phyloP scores from a whole-genome alignment of 2,329 filamentous ascomycete genomes.

The Cadophora malorum region DNA sequence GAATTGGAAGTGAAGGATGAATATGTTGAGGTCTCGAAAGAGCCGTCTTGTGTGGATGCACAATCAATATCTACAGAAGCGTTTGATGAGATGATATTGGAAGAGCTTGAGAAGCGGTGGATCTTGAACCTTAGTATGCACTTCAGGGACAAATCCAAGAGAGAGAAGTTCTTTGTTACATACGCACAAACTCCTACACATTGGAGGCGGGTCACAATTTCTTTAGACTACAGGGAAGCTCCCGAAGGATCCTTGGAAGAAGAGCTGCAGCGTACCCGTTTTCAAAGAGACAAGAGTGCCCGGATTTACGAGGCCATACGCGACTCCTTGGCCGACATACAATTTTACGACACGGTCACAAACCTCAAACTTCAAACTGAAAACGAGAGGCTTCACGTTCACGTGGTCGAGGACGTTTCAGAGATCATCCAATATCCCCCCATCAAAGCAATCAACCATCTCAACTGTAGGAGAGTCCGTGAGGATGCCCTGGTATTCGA shows the following conservation, averaged over 20 bases:
- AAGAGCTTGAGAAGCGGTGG: slow-evolving; percentile 88
- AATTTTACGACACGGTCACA: slow-evolving; percentile 95
- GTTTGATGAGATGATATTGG: slow-evolving; percentile 70
- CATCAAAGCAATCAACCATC: slow-evolving; percentile 74
- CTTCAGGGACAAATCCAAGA: slow-evolving; percentile 88
- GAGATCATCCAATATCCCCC: slow-evolving; percentile 91
- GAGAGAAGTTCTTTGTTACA: slow-evolving; percentile 98
- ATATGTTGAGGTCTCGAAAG: slow-evolving; percentile 42
- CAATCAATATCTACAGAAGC: slow-evolving; percentile 43
- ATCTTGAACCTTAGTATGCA: slow-evolving; percentile 99
- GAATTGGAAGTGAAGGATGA: slow-evolving; percentile 37
- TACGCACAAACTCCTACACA: slow-evolving; percentile 80
- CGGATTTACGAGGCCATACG: slow-evolving; percentile 95
- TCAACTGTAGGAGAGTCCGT: slow-evolving; percentile 67
- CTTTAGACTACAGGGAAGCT: slow-evolving; percentile 87
- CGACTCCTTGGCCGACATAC: slow-evolving; percentile 89
- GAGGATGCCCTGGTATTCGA: slow-evolving; percentile 85
- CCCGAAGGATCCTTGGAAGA: slow-evolving; percentile 83
- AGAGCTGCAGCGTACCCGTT: slow-evolving; percentile 78
- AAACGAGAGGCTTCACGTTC: slow-evolving; percentile 87
- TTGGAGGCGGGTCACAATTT: slow-evolving; percentile 91
- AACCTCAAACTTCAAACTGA: slow-evolving; percentile 93
- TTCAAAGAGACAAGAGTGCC: slow-evolving; percentile 89
- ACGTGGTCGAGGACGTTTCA: slow-evolving; percentile 90
- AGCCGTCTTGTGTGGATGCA: slow-evolving; percentile 37